A percentile compares a stretch with the other conserved stretches of the same genome.
phyloP scores from a whole-genome alignment of 306 rosid species.

The Fragaria nilgerrensis region DNA sequence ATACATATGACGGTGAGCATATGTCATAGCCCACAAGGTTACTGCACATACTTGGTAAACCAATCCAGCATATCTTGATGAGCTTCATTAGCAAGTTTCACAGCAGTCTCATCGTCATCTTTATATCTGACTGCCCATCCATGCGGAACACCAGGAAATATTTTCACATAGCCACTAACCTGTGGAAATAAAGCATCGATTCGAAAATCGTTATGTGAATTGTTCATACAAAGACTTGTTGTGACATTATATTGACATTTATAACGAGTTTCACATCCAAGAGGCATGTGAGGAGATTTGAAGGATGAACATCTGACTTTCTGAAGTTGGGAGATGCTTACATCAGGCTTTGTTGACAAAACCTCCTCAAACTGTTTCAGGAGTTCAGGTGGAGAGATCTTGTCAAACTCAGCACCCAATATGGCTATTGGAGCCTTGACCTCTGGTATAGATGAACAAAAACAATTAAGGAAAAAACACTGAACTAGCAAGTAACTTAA shows the following conservation, averaged over 20 bases:
- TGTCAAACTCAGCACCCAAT: conserved; percentile 67
- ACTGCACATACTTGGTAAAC: conserved; percentile 35
- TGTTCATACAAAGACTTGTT: neutral
- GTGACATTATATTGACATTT: neutral
- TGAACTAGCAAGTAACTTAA: neutral
- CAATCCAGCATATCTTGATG: conserved; percentile 34
- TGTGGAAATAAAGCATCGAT: neutral
- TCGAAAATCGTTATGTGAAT: neutral
- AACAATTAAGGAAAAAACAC: neutral
- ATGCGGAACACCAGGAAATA: conserved; percentile 40
- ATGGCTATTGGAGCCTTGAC: conserved; percentile 47
- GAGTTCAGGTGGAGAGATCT: conserved; percentile 57
- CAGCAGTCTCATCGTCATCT: conserved; percentile 35
- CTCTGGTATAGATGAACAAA: conserved; percentile 31
- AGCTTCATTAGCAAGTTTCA: conserved; percentile 40
- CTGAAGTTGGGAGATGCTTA: conserved; percentile 20
- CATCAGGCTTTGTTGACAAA: conserved; percentile 52
- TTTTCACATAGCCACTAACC: conserved; percentile 29
- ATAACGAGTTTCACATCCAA: neutral
- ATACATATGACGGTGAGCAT: neutral
- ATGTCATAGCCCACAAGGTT: neutral
- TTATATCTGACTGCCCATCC: conserved; percentile 47
- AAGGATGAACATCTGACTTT: neutral
- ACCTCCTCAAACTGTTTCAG: conserved; percentile 58
- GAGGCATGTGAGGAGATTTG: no score